A percentile compares a stretch with the other conserved stretches of the same genome.
phyloP scores from a whole-genome alignment of 768 basidiomycete species.

The Cytidiella melzeri region DNA sequence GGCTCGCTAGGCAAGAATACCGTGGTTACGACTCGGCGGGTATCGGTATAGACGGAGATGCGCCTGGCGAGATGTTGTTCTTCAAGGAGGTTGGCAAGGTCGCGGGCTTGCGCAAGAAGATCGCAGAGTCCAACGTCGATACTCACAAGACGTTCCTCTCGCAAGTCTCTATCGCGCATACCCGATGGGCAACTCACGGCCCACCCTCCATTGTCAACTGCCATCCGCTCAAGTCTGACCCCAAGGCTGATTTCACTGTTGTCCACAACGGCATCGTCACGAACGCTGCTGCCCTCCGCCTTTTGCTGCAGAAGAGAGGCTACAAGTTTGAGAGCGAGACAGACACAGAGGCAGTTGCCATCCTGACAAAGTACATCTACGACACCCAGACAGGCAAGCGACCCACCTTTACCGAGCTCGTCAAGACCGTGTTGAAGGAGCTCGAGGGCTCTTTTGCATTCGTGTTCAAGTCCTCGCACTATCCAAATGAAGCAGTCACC shows the following conservation, averaged over 20 bases:
- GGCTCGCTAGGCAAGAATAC: conserved; percentile 93
- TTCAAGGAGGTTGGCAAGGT: conserved; percentile 99
- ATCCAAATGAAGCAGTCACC: conserved; percentile 92
- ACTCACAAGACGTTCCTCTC: conserved; percentile 71
- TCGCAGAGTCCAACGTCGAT: conserved; percentile 64
- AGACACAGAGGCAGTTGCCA: conserved; percentile 96
- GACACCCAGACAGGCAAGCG: conserved; percentile 87
- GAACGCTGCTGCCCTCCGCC: conserved; percentile 81
- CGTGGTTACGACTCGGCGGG: conserved; percentile 98
- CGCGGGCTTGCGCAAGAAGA: conserved; percentile 83
- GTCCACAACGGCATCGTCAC: conserved; percentile 99
- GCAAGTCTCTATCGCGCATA: conserved; percentile 97
- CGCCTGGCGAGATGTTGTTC: conserved; percentile 64
- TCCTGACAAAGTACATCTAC: conserved; percentile 93
- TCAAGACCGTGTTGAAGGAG: conserved; percentile 96
- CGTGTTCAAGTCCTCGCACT: conserved; percentile 96
- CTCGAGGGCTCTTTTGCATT: conserved; percentile 99
- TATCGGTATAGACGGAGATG: conserved; percentile 87
- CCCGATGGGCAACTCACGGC: conserved; percentile 99
- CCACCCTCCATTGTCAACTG: conserved; percentile 84
- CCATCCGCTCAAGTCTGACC: conserved; percentile 88
- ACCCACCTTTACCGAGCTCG: conserved; percentile 80
- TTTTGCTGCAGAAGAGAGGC: conserved; percentile 93
- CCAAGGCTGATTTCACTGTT: conserved; percentile 76
- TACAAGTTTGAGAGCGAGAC: conserved; percentile 94